Base-by-base conservation (phyloP, 768 basidiomycete species). In the Sporobolomyces phaffii region DNA sequence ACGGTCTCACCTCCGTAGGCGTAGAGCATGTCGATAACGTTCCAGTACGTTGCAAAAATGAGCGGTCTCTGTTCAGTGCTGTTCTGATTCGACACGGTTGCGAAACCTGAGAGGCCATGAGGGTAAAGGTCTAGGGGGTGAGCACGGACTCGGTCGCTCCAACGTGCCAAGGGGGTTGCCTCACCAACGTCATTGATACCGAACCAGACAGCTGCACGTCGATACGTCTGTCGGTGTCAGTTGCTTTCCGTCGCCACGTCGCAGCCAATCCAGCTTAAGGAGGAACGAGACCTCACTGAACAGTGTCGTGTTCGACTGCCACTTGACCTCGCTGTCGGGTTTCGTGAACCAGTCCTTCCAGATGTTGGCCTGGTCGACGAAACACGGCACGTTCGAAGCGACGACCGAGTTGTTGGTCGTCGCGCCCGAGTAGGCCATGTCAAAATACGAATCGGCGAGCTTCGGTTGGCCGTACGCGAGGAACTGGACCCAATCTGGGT, bases 131-230 rank as follows among this genome's bases (percentile, higher is more conserved):
- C n/a, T n/a, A n/a, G n/a, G n/a, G n/a, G n/a, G n/a, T n/a, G n/a
- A n/a, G n/a, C n/a, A n/a, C n/a, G n/a, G n/a, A n/a, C n/a, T n/a
- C n/a, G n/a, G n/a, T n/a, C n/a, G n/a, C n/a, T n/a, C n/a, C n/a
- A n/a, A n/a, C n/a, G n/a, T n/a, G n/a, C n/a, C n/a, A n/a, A n/a
- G n/a, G n/a, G n/a, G n/a, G n/a, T n/a, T n/a, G n/a, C n/a, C n/a
- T n/a, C 24, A 38, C 52, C 52, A 24, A 64, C 20, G 38, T 68
- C 67, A 58, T 68, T 68, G 51, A 68, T 68, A 5, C 67, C 67
- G 45, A 68, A 53, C 62, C 61, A 68, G 9, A 63, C 13, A 0
- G 62, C 65, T 67, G 47, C 28, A 28, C 5, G 26, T 31, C n/a
- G n/a, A n/a, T n/a, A n/a, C n/a, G n/a, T n/a, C n/a, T n/a, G n/a